Conservation (phyloP, 352 stramenopile genomes). For the Pythium biforme region DNA sequence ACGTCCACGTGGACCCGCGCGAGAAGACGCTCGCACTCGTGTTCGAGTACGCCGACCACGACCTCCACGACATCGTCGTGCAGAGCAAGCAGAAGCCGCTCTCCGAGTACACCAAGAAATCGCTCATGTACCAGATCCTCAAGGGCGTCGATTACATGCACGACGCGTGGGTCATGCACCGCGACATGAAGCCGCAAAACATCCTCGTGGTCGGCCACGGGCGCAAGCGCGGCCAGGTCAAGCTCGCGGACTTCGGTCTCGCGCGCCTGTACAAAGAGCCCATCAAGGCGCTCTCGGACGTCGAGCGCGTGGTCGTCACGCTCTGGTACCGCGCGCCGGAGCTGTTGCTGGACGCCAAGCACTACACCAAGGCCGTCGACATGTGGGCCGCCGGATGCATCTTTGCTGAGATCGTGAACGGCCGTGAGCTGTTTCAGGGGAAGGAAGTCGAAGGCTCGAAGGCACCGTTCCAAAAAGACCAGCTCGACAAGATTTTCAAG, state of each 20-base stretch:
- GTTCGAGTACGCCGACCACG: conserved; percentile 90
- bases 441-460: conserved; percentile 88
- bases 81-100: conserved; percentile 88
- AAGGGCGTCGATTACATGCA: conserved; percentile 94
- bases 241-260: conserved; percentile 83
- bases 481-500: conserved; percentile 91
- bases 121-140: conserved; percentile 91
- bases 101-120: conserved; percentile 91
- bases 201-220: conserved; percentile 90
- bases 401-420: conserved; percentile 92
- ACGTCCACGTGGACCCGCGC: conserved; percentile 83
- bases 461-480: conserved; percentile 88
- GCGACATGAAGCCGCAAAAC: conserved; percentile 94
- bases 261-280: conserved; percentile 88
- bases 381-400: conserved; percentile 97
- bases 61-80: conserved; percentile 88
- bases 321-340: conserved; percentile 96
- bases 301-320: conserved; percentile 93
- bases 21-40: conserved; percentile 85
- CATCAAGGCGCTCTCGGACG: conserved; percentile 85
- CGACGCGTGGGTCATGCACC: conserved; percentile 92
- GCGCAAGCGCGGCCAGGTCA: conserved; percentile 81
- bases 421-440: conserved; percentile 82
- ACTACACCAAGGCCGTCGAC: conserved; percentile 95
- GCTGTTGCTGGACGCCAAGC: conserved; percentile 89